Evolutionary conservation across 1,139 yeast species (phyloP), one percentile per base, ranked within the genome.

Genomic region (Blastobotrys arbuscula): DNA sequence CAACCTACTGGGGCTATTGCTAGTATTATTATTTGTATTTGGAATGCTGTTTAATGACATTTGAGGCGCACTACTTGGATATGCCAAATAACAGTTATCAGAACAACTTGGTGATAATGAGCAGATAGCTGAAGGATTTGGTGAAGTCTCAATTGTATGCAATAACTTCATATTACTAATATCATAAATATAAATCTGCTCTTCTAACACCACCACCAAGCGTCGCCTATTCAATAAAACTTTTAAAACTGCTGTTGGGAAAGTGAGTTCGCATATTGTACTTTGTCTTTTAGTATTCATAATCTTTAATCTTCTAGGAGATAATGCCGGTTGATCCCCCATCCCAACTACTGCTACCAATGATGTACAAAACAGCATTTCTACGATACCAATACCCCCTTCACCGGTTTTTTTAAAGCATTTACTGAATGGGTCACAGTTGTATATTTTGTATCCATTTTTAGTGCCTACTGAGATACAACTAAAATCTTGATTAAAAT

Each of bases 311-410:
- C 89, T 79, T 50, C 97, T 74, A 13, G 96, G 95, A 8, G 95
- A 84, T 59, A 84, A 75, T 10, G 77, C 68, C 1, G 89, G 82
- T 58, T 82, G 89, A 59, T 88, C 96, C 6, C 96, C 96, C 51
- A 83, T 69, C 1, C 95, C 96, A 2, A 90, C 95, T 10, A 88
- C 74, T 1, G 95, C 97, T 24, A 92, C 75, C 41, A 92, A 73
- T 1, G 96, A 86, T 0, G 98, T 88, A 50, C 88, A 79, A 61
- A 88, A 92, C 38, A 92, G 75, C 97, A 92, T 90, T 65, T 90
- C 97, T 31, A 89, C 84, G 16, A 87, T 76, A 2, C 72, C 70
- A 42, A 68, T 65, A 21, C 70, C 72, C n/a, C 71, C 72, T 35
- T 67, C 70, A 37, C 62, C 44, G 52, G 71, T 62, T 53, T 75